Conservation (phyloP, 1,284 basidiomycete genomes). For the Hymenochaete sp. region DNA sequence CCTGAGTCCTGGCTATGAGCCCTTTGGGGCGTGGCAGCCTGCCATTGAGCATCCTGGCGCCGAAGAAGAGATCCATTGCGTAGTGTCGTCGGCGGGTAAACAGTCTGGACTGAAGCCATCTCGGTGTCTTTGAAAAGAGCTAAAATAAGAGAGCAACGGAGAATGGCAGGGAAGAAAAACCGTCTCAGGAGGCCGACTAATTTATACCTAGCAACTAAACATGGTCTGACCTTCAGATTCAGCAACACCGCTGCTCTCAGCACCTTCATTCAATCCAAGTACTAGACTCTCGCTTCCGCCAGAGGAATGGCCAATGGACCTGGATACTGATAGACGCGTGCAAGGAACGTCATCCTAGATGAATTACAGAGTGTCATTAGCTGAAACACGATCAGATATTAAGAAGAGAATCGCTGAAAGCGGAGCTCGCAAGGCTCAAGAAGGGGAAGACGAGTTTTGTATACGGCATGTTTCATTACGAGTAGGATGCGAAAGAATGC, state of each 20-base stretch:
- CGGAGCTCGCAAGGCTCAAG: conserved; percentile 6
- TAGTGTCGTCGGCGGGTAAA: too few species aligned
- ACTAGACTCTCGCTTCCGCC: background rate
- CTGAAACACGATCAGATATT: background rate
- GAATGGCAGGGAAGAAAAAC: background rate
- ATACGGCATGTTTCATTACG: too few species aligned
- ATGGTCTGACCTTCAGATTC: background rate
- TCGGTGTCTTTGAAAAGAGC: conserved; percentile 4
- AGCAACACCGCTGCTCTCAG: conserved; percentile 1
- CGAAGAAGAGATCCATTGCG: too few species aligned
- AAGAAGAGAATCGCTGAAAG: conserved; percentile 1
- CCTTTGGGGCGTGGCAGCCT: background rate
- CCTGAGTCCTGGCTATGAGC: conserved; percentile 1
- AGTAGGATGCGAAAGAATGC: too few species aligned
- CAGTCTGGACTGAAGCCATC: conserved; percentile 6
- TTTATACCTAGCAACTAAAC: background rate
- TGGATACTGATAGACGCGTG: background rate
- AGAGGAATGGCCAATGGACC: conserved; percentile 1
- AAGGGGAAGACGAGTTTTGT: too few species aligned
- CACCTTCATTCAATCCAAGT: background rate
- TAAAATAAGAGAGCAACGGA: background rate
- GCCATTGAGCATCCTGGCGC: too few species aligned
- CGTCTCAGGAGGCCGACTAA: background rate
- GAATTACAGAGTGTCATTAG: background rate
- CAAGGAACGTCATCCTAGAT: conserved; percentile 5